Base-by-base conservation (phyloP, 2,329 filamentous ascomycete genomes). In the Hypoxylon sp. region DNA sequence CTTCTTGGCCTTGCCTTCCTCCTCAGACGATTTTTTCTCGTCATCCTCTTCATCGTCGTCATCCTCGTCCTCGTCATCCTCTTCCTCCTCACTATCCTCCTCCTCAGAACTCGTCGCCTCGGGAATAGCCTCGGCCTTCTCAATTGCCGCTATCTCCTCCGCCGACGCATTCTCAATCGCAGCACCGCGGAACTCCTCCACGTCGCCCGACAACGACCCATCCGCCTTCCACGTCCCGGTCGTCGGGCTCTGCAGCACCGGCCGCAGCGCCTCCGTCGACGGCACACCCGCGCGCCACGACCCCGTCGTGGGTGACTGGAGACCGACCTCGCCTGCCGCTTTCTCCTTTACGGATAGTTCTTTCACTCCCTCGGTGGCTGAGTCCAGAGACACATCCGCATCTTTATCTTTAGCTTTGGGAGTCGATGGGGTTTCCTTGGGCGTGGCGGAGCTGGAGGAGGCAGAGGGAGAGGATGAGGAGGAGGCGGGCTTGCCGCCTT, bases 231-330 rank as follows among this genome's bases (percentile, higher is more conserved):
- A 85, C 1, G 76, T 78, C 13, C 79, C 76, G 60, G 75, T 80
- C 28, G 79, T 81, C 14, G 80, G 83, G 67, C 80, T 82, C 74
- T 85, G 84, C 46, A 84, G 70, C 17, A 77, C 74, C 55, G 76
- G 75, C 53, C 75, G 74, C 3, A 75, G 70, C 17, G 69, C 63
- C 49, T 76, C 73, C 5, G 71, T 56, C 17, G 69, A 57, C 11
- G 63, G 60, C 32, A 71, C 65, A 9, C 73, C 71, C 11, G 73
- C 73, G 58, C 76, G 79, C 83, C 82, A 84, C n/a, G 81, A 79
- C 6, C 80, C 78, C 9, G 80, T 79, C 6, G 80, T 84, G 1
- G 84, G 82, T 1, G 82, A 84, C 66, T 85, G 83, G 21, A 85
- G 77, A 3, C 79, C 80, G 2, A 76, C 72, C 9, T 70, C 63